phyloP scores from a whole-genome alignment of 1,284 basidiomycete genomes.

The Malassezia sympodialis region DNA sequence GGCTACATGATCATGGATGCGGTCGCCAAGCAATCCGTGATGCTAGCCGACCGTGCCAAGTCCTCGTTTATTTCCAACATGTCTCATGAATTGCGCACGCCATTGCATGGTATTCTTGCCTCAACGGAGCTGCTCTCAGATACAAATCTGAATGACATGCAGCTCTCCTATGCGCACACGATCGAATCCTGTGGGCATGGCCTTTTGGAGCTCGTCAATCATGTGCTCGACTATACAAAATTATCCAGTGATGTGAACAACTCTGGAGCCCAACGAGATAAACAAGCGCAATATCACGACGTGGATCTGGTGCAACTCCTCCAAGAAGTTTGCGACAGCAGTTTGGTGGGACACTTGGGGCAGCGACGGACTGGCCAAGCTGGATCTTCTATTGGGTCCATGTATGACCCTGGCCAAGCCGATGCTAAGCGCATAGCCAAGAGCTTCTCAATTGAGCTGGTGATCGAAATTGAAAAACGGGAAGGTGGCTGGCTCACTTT shows the following conservation, averaged over 20 bases:
- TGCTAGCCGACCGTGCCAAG: constrained; percentile 81
- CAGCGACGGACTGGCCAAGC: background rate
- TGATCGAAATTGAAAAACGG: constrained; percentile 72
- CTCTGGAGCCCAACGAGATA: constrained; percentile 2
- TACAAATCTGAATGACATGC: constrained; percentile 67
- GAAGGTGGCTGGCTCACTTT: constrained; percentile 70
- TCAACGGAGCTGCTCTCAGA: constrained; percentile 79
- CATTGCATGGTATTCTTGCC: constrained; percentile 59
- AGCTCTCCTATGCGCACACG: constrained; percentile 76
- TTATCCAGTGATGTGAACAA: constrained; percentile 58
- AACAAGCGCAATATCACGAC: constrained; percentile 17
- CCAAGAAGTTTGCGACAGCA: constrained; percentile 90
- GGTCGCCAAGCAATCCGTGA: constrained; percentile 81
- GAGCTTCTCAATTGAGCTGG: constrained; percentile 62
- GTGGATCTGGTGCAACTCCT: constrained; percentile 71
- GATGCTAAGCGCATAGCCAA: constrained; percentile 25
- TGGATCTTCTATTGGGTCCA: background rate
- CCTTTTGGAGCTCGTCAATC: constrained; percentile 64
- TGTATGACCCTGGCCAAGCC: background rate
- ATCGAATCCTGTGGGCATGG: constrained; percentile 50
- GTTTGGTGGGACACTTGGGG: constrained; percentile 84
- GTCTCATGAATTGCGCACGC: constrained; percentile 64
- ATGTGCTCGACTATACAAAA: constrained; percentile 92
- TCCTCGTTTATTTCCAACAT: constrained; percentile 84
- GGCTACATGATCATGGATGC: constrained; percentile 90